Evolutionary conservation across 169 alveolate species (phyloP).

Genomic region (Plasmodium adleri): DNA sequence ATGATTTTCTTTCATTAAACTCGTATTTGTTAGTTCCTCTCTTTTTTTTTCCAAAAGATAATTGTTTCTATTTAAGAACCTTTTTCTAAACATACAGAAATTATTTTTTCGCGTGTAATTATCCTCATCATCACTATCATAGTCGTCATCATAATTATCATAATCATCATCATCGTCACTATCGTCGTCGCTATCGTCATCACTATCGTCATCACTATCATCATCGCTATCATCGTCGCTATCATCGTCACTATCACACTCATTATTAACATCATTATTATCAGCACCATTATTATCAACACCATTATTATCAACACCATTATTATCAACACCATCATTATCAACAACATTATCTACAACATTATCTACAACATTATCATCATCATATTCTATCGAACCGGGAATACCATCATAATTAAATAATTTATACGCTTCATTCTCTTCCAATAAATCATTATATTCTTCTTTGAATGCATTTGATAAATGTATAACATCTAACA

Average conservation of each 20-base stretch:
- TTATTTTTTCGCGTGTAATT: background rate
- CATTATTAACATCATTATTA: background rate
- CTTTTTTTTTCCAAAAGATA: too few relatives aligned
- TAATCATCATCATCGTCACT: background rate
- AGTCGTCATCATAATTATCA: background rate
- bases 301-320: too few relatives aligned
- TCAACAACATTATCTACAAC: too few relatives aligned
- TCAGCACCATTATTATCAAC: too few relatives aligned
- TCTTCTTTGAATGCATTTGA: conserved; percentile 23
- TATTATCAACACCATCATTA: too few relatives aligned
- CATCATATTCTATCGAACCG: background rate
- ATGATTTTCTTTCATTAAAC: conserved; percentile 9
- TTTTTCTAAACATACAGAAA: background rate
- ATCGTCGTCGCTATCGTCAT: background rate
- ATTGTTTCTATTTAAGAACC: background rate
- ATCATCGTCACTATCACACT: background rate
- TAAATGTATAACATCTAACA: conserved; percentile 36
- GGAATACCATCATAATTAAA: too few relatives aligned
- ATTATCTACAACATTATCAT: background rate
- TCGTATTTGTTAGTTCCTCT: too few relatives aligned
- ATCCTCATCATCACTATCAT: background rate
- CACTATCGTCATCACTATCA: too few relatives aligned
- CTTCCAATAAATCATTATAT: background rate
- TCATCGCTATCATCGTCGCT: too few relatives aligned
- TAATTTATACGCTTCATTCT: background rate